These are phyloP conservation scores for Aspergillus indologenus DNA, from an alignment of 495 filamentous ascomycete species.

Conservation along the genomic window DNA sequence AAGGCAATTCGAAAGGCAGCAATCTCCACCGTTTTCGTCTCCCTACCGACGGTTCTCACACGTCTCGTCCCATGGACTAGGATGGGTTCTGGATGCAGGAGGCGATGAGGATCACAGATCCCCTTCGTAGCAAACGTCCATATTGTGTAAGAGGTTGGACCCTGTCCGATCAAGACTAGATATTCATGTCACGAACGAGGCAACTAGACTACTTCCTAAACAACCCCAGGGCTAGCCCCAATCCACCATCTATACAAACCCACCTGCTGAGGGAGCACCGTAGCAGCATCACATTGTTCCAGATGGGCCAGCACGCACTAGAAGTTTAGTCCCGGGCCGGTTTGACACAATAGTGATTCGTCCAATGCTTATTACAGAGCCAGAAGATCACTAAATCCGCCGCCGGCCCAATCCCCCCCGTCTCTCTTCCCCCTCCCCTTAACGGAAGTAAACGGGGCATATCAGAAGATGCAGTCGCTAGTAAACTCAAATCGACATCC, in stretches of 20 bases:
- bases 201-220: too few relatives aligned
- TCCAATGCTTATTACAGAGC: not conserved
- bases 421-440: not conserved
- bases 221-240: too few relatives aligned
- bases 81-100: not conserved
- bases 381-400: not conserved
- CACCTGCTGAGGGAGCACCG: too few relatives aligned
- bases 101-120: too few relatives aligned
- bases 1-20: not conserved
- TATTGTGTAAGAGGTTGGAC: too few relatives aligned
- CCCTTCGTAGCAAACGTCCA: too few relatives aligned
- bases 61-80: not conserved
- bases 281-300: not conserved
- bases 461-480: not conserved
- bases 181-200: not conserved
- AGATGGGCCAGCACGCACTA: not conserved
- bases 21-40: not conserved
- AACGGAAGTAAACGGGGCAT: not conserved
- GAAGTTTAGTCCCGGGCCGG: not conserved
- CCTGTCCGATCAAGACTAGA: not conserved
- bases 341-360: not conserved
- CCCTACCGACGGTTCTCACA: not conserved
- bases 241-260: not conserved
- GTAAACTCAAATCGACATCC: not conserved
- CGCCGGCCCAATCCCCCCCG: too few relatives aligned